These are phyloP conservation scores for Calonectria ilicicola DNA, from an alignment of 2,329 filamentous ascomycete genomes.

Conservation along the genomic window DNA sequence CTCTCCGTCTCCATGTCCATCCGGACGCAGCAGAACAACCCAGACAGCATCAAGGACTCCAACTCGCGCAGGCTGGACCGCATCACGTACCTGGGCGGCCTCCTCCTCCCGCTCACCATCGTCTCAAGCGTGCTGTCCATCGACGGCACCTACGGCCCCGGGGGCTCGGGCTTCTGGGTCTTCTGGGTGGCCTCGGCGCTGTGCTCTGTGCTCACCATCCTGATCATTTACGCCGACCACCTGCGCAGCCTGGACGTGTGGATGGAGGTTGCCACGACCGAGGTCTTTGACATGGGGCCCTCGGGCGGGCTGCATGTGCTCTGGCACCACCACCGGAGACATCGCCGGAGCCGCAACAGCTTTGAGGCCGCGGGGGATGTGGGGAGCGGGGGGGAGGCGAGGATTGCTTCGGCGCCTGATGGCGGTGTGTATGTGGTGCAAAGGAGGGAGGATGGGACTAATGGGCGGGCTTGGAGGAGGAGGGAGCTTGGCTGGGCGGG, in stretches of 20 bases:
- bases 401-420: slow-evolving; percentile 45
- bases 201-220: slow-evolving; percentile 51
- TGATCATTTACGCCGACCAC: slow-evolving; percentile 62
- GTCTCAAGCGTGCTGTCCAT: slow-evolving; percentile 62
- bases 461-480: slow-evolving; percentile 54
- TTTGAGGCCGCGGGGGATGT: slow-evolving; percentile 43
- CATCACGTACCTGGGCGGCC: slow-evolving; percentile 62
- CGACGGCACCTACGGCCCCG: slow-evolving; percentile 57
- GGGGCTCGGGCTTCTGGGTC: slow-evolving; percentile 57
- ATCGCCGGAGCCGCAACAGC: slow-evolving; percentile 36
- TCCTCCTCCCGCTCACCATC: slow-evolving; percentile 61
- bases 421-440: slow-evolving; percentile 46
- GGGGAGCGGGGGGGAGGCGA: slow-evolving; percentile 47
- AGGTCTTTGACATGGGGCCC: slow-evolving; percentile 37
- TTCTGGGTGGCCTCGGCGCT: slow-evolving; percentile 60
- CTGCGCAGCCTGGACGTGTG: slow-evolving; percentile 60
- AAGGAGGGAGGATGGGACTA: slow-evolving; percentile 40
- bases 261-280: slow-evolving; percentile 54
- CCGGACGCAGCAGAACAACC: slow-evolving; percentile 15
- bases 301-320: neutral
- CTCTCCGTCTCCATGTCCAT: slow-evolving; percentile 28
- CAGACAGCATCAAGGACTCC: slow-evolving; percentile 39
- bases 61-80: slow-evolving; percentile 58
- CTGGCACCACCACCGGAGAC: slow-evolving; percentile 30
- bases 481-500: slow-evolving; percentile 60